These are phyloP conservation scores for Pilaira anomala DNA, from an alignment of 192 early-diverging fungal genomes.

Conservation along the genomic window DNA sequence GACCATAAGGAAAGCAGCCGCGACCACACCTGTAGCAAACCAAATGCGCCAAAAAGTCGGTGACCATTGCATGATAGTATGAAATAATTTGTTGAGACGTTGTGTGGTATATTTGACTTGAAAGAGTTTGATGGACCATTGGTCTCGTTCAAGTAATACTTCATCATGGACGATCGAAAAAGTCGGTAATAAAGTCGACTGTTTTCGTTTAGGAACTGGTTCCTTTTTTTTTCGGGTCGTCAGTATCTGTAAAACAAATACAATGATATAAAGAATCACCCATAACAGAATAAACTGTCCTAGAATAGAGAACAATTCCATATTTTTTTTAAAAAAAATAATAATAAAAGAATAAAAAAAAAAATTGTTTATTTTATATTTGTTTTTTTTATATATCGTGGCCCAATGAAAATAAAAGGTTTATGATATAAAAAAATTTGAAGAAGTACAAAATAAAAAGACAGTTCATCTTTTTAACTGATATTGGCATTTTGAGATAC, in stretches of 20 bases:
- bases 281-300: conserved; percentile 31
- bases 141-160: conserved; percentile 1
- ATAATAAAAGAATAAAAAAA: no score
- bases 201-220: conserved; percentile 4
- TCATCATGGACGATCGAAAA: conserved; percentile 5
- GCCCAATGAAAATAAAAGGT: no score
- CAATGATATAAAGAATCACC: conserved; percentile 26
- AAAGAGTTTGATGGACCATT: conserved; percentile 42
- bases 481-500: no score
- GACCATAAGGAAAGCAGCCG: conserved; percentile 47
- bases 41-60: conserved; percentile 55
- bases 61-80: conserved; percentile 31
- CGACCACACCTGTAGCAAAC: conserved; percentile 51
- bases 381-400: no score
- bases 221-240: conserved; percentile 13
- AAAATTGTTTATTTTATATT: no score
- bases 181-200: conserved; percentile 17
- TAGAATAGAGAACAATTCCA: conserved; percentile 25
- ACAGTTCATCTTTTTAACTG: no score
- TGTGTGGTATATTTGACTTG: conserved; percentile 49
- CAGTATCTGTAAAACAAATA: conserved; percentile 13
- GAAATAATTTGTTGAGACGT: conserved; percentile 43
- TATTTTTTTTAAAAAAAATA: no score
- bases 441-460: no score
- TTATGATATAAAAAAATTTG: no score